These are phyloP conservation scores for Colletotrichum trifolii DNA, from an alignment of 2,329 filamentous ascomycete species.

Conservation along the genomic window DNA sequence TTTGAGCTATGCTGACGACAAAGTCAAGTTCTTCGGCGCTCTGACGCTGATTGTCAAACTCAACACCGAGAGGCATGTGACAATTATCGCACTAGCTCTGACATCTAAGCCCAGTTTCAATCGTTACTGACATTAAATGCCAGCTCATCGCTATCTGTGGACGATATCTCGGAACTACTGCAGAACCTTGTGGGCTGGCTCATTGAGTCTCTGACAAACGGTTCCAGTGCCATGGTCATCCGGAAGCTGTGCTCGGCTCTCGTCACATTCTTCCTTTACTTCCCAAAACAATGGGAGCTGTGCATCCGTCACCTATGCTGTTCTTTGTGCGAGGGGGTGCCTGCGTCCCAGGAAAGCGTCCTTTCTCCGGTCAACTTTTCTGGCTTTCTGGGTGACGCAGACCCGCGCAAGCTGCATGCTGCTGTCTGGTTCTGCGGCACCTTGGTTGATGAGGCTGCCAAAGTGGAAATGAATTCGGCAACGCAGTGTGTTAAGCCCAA, in stretches of 20 bases:
- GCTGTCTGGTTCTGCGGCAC: constrained; percentile 73
- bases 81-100: background rate
- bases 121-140: background rate
- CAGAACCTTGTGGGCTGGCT: constrained; percentile 73
- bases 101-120: constrained; percentile 13
- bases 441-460: constrained; percentile 74
- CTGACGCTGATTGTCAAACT: constrained; percentile 94
- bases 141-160: constrained; percentile 63
- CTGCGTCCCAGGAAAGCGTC: constrained; percentile 39
- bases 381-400: constrained; percentile 60
- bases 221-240: constrained; percentile 69
- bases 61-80: constrained; percentile 80
- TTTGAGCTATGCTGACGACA: constrained; percentile 74
- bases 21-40: constrained; percentile 91
- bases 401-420: constrained; percentile 61
- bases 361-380: constrained; percentile 51
- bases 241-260: constrained; percentile 83
- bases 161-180: constrained; percentile 69
- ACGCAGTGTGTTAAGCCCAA: constrained; percentile 59
- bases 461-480: constrained; percentile 70
- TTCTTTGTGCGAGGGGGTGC: constrained; percentile 53
- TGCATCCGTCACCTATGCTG: constrained; percentile 69
- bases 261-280: constrained; percentile 79
- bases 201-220: constrained; percentile 62
- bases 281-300: constrained; percentile 73